Percentiles rank a stretch among this genome's conserved stretches.
These are phyloP conservation scores for Astragalus membranaceus DNA, from an alignment of 306 rosid species.

Conservation along the genomic window DNA sequence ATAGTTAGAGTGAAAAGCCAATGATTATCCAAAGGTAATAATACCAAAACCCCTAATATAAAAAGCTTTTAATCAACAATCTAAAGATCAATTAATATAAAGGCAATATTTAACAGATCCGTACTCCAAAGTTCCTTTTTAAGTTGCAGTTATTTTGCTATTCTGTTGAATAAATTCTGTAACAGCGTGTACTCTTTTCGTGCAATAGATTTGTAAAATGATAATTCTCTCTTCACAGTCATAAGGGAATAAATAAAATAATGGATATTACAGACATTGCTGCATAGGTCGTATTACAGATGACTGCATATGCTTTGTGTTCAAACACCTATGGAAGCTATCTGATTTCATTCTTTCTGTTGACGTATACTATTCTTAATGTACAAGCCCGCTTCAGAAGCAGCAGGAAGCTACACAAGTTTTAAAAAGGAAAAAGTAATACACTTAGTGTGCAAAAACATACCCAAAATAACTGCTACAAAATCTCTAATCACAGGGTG, in stretches of 20 bases:
- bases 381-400: conserved; percentile 54
- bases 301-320: background rate
- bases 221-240: background rate
- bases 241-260: background rate
- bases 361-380: conserved; percentile 46
- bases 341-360: conserved; percentile 35
- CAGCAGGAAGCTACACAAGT: conserved; percentile 28
- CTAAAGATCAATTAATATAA: background rate
- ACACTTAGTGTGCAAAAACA: conserved; percentile 22
- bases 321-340: background rate
- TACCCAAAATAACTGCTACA: conserved; percentile 26
- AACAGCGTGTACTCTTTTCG: background rate
- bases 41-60: no score
- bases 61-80: no score
- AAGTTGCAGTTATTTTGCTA: background rate
- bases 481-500: conserved; percentile 30
- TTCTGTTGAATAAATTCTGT: conserved; percentile 10
- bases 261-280: background rate
- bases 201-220: background rate
- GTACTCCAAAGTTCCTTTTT: background rate
- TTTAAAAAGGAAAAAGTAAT: conserved; percentile 24
- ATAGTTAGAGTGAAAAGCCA: background rate
- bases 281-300: background rate
- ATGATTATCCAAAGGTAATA: background rate
- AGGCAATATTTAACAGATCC: background rate